Conservation (phyloP, 2,329 filamentous ascomycete genomes). For the Diaporthe helianthi region DNA sequence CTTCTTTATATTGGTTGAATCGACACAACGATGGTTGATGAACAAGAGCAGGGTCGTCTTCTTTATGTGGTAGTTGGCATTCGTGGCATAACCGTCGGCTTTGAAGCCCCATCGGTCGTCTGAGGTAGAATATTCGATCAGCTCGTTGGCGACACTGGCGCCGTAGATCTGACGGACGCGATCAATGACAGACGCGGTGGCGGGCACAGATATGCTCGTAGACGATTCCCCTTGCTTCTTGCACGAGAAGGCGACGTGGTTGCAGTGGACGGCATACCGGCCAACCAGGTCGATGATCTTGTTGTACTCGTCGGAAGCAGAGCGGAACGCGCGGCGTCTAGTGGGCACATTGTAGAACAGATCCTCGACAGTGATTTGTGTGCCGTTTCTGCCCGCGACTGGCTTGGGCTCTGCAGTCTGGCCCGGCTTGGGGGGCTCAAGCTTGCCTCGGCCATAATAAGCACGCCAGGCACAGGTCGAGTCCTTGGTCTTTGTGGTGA, state of each 20-base stretch:
- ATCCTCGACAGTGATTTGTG: constrained; percentile 95
- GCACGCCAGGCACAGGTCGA: constrained; percentile 91
- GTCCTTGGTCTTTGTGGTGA: constrained; percentile 91
- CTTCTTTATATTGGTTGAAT: constrained; percentile 87
- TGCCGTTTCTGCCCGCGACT: constrained; percentile 85
- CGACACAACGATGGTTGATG: constrained; percentile 95
- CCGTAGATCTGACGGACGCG: constrained; percentile 92
- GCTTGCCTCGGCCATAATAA: constrained; percentile 82
- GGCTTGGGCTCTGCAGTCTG: constrained; percentile 86
- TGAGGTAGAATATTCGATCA: constrained; percentile 76
- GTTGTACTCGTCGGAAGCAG: constrained; percentile 91
- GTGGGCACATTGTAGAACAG: constrained; percentile 96
- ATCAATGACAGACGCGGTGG: constrained; percentile 75
- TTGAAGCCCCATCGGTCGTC: constrained; percentile 86
- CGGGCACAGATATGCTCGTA: constrained; percentile 80
- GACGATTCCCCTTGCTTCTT: constrained; percentile 94
- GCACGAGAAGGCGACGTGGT: constrained; percentile 91
- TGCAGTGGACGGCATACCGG: constrained; percentile 90
- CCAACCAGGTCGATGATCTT: constrained; percentile 97
- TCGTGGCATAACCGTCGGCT: constrained; percentile 81
- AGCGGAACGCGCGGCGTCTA: constrained; percentile 86
- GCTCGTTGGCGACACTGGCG: constrained; percentile 82
- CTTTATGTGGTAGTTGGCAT: constrained; percentile 94
- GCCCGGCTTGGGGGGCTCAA: constrained; percentile 85
- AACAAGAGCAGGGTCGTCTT: constrained; percentile 88